phyloP scores from a whole-genome alignment of 176 grass and related monocot genomes.

The Oryza punctata region DNA sequence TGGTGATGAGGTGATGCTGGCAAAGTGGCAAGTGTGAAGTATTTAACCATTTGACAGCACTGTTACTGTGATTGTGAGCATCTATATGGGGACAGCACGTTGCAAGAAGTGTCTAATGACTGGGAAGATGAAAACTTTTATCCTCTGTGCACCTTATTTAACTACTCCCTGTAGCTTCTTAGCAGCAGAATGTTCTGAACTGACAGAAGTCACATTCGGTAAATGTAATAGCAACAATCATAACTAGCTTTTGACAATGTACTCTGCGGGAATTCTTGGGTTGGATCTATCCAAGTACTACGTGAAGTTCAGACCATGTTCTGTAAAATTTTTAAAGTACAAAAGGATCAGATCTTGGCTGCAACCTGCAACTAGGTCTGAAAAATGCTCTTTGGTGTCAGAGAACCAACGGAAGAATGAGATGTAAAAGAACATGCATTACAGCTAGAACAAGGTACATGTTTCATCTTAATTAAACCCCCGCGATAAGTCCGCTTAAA shows the following conservation, averaged over 20 bases:
- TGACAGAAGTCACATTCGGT: conserved; percentile 56
- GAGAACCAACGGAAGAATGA: conserved; percentile 69
- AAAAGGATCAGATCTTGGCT: conserved; percentile 55
- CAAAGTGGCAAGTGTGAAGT: conserved; percentile 9
- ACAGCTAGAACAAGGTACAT: conserved; percentile 59
- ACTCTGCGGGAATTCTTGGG: conserved; percentile 22
- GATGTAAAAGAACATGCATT: conserved; percentile 89
- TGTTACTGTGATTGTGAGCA: not conserved
- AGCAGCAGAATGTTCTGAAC: conserved; percentile 56
- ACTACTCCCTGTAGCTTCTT: conserved; percentile 25
- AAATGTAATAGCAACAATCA: conserved; percentile 55
- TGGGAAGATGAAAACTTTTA: conserved; percentile 32
- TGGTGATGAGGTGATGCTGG: conserved; percentile 8
- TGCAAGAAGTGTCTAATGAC: conserved; percentile 33
- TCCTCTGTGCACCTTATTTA: conserved; percentile 42
- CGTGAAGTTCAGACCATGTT: conserved; percentile 41
- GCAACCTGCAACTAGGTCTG: conserved; percentile 41
- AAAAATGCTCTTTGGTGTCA: conserved; percentile 59
- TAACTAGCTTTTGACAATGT: conserved; percentile 44
- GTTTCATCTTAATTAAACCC: conserved; percentile 51
- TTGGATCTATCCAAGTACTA: conserved; percentile 50
- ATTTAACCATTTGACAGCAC: conserved; percentile 16
- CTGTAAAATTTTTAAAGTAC: conserved; percentile 23
- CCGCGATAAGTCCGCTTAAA: conserved; percentile 36
- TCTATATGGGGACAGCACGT: conserved; percentile 3